Evolutionary conservation across 257 asterid genomes (phyloP), one percentile per base, ranked within the genome.

Genomic region (Solanum appendiculatum): DNA sequence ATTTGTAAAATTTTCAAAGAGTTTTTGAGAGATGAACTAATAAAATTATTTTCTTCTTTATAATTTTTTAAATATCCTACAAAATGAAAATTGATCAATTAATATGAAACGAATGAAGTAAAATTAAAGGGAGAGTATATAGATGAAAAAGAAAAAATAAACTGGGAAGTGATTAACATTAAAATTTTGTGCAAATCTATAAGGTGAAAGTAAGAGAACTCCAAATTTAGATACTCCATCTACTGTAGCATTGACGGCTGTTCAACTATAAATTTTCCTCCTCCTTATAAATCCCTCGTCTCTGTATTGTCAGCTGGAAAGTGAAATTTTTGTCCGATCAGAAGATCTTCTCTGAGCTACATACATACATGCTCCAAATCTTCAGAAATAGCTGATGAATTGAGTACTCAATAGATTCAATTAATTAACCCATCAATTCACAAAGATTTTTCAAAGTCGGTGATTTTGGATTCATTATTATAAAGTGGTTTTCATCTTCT

Each of bases 171-270:
- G 85, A 81, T 48, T 20, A 81, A n/a, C 85, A 81, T 29, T 46
- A 81, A 48, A 2, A 81, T 5, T 9, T 81, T 18, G 64, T 81
- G 46, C 88, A 70, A 54, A 46, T 72, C 68, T 86, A 75, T 58
- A 74, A 54, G 69, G 1, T 42, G 40, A 36, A 68, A 56, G 39
- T 31, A 33, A n/a, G n/a, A n/a, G n/a, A n/a, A 15, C 16, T 40
- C 73, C 14, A 74, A 33, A 16, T 23, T 27, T 78, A 44, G 48
- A 60, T 70, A n/a, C 14, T 20, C 63, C 10, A 20, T 20, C 64
- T 3, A 91, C 95, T 94, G 86, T 93, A 84, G 25, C 34, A 8
- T 64, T 91, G 93, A 64, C 93, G 94, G 95, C 96, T 84, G 6
- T 31, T 15, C 58, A 39, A 11, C 23, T 60, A 89, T 37, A 85